phyloP scores from a whole-genome alignment of 78 protist genomes.

The Dictyostelium purpureum region DNA sequence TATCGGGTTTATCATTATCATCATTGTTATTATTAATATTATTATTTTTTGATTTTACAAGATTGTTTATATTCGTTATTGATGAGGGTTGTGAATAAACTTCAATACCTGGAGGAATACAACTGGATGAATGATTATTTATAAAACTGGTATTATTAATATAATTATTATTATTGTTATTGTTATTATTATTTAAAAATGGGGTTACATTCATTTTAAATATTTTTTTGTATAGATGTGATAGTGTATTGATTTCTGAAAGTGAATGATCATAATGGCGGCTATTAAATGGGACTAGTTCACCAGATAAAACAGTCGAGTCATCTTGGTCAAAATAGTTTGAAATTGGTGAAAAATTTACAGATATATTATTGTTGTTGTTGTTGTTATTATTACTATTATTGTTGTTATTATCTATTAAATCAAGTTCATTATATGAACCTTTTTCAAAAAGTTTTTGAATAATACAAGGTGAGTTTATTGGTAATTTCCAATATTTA shows the following conservation, averaged over 20 bases:
- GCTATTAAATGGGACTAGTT: background rate
- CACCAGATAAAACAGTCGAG: background rate
- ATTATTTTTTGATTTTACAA: background rate
- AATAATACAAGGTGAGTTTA: slow-evolving; percentile 7
- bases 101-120: too few species aligned
- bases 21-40: background rate
- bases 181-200: background rate
- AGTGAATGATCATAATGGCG: too few species aligned
- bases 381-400: background rate
- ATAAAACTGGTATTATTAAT: background rate
- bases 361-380: background rate
- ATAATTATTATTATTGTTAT: background rate
- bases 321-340: slow-evolving; percentile 30
- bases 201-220: background rate
- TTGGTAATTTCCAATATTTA: slow-evolving; percentile 42
- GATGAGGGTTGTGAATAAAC: background rate
- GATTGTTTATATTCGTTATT: background rate
- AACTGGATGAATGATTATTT: background rate
- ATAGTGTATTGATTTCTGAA: background rate
- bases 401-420: background rate
- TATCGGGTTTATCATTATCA: background rate
- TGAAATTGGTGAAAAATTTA: slow-evolving; percentile 23
- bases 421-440: background rate
- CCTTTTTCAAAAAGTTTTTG: slow-evolving; percentile 38
- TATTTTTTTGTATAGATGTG: background rate